Evolutionary conservation across 1,284 basidiomycete species (phyloP).

Genomic region (Mrakiaceae sp.): DNA sequence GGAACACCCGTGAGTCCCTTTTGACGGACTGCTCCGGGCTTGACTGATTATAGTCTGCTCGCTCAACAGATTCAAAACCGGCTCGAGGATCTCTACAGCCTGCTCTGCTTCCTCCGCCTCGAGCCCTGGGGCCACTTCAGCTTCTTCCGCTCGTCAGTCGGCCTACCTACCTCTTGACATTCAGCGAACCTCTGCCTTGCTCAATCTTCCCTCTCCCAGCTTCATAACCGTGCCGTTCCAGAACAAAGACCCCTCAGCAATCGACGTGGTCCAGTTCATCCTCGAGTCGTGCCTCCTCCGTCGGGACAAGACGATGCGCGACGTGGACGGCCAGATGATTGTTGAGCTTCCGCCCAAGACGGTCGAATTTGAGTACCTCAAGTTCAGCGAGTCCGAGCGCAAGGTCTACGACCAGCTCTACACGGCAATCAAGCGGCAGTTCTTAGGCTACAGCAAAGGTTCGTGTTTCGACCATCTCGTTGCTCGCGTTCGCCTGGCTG

Average conservation of each 20-base stretch:
- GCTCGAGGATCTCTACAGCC: conserved; percentile 81
- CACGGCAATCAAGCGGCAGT: conserved; percentile 36
- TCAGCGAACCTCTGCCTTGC: no score
- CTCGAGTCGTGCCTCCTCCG: conserved; percentile 77
- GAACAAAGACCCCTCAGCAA: conserved; percentile 65
- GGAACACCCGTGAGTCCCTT: not conserved
- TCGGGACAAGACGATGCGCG: conserved; percentile 90
- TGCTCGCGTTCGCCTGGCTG: no score
- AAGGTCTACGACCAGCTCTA: conserved; percentile 55
- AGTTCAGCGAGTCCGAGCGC: conserved; percentile 62
- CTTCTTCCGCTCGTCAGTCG: conserved; percentile 66
- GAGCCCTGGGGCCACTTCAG: conserved; percentile 84
- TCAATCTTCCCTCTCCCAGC: conserved; percentile 8
- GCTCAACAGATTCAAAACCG: conserved; percentile 64
- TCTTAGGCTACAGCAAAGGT: conserved; percentile 38
- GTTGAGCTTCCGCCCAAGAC: conserved; percentile 82
- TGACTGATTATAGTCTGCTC: not conserved
- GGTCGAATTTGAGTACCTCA: conserved; percentile 55
- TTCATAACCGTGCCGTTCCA: conserved; percentile 80
- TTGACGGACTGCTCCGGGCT: no score
- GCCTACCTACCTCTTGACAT: not conserved
- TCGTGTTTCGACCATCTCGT: not conserved
- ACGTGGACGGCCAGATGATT: conserved; percentile 74
- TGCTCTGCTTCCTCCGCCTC: conserved; percentile 77
- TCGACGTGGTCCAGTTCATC: conserved; percentile 86